Percentiles rank a stretch among this genome's conserved stretches.
phyloP scores from a whole-genome alignment of 2,329 filamentous ascomycete species.

The Nothophaeocryptopus gaeumannii region DNA sequence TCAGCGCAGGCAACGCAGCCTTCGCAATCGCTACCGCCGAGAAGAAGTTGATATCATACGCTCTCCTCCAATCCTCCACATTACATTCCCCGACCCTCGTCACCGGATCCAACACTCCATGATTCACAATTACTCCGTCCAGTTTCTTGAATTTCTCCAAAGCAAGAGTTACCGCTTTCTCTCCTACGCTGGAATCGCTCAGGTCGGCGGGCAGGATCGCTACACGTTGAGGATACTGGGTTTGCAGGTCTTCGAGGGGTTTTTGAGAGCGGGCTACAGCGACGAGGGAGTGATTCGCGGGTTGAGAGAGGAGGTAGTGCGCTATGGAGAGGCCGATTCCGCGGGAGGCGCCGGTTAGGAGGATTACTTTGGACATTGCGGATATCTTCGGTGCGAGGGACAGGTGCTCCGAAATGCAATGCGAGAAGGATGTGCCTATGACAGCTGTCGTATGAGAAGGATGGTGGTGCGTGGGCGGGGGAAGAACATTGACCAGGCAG shows the following conservation, averaged over 20 bases:
- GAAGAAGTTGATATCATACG: slow-evolving; percentile 85
- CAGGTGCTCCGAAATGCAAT: neutral
- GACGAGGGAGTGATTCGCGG: slow-evolving; percentile 53
- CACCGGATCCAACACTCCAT: slow-evolving; percentile 76
- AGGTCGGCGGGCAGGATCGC: slow-evolving; percentile 59
- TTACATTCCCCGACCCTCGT: slow-evolving; percentile 65
- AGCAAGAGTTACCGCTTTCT: slow-evolving; percentile 64
- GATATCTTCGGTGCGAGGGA: too few relatives aligned
- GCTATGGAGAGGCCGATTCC: slow-evolving; percentile 64
- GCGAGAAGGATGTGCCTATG: too few relatives aligned
- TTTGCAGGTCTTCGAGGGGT: slow-evolving; percentile 54
- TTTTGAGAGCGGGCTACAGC: slow-evolving; percentile 54
- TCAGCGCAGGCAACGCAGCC: slow-evolving; percentile 66
- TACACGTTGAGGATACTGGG: slow-evolving; percentile 53
- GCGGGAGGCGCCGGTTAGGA: slow-evolving; percentile 62
- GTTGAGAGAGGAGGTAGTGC: slow-evolving; percentile 53
- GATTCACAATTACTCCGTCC: slow-evolving; percentile 84
- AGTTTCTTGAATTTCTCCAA: slow-evolving; percentile 62
- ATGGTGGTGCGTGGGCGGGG: too few relatives aligned
- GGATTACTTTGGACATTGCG: slow-evolving; percentile 44
- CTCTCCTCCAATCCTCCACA: slow-evolving; percentile 69
- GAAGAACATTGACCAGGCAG: too few relatives aligned
- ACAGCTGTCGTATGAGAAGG: too few relatives aligned
- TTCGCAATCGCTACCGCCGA: slow-evolving; percentile 77
- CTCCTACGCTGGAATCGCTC: slow-evolving; percentile 52